Evolutionary conservation across 257 asterid genomes (phyloP).

Genomic region (Ajuga chamaepitys): DNA sequence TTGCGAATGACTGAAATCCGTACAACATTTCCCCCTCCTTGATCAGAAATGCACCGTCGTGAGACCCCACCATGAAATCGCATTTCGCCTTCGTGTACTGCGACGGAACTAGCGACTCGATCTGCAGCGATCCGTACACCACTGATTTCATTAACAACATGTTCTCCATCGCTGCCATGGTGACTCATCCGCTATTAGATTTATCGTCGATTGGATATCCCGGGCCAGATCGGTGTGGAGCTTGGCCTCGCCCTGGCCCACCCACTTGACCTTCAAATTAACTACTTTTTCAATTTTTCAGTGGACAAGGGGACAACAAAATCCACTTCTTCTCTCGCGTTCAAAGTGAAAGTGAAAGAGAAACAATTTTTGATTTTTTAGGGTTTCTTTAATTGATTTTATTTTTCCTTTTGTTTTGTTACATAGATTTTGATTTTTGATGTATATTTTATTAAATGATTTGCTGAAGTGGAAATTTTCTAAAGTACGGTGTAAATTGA

Average conservation of each 20-base stretch:
- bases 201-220: constrained; percentile 54
- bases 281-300: too few relatives aligned
- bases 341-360: too few relatives aligned
- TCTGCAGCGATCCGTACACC: constrained; percentile 65
- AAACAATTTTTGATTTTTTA: too few relatives aligned
- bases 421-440: too few relatives aligned
- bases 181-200: constrained; percentile 29
- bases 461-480: too few relatives aligned
- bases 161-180: constrained; percentile 59
- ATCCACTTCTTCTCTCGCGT: too few relatives aligned
- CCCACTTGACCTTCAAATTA: constrained; percentile 64
- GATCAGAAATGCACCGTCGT: constrained; percentile 60
- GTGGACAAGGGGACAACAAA: too few relatives aligned
- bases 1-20: constrained; percentile 90
- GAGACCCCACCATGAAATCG: constrained; percentile 62
- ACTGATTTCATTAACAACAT: constrained; percentile 79
- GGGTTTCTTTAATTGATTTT: too few relatives aligned
- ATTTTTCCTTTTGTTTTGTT: too few relatives aligned
- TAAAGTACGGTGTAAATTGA: too few relatives aligned
- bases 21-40: constrained; percentile 67
- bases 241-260: constrained; percentile 61
- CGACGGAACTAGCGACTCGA: constrained; percentile 75
- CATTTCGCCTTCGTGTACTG: constrained; percentile 71
- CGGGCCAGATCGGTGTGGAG: constrained; percentile 55
- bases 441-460: too few relatives aligned